phyloP scores from a whole-genome alignment of 495 filamentous ascomycete genomes.

The Daldinia bambusicola region DNA sequence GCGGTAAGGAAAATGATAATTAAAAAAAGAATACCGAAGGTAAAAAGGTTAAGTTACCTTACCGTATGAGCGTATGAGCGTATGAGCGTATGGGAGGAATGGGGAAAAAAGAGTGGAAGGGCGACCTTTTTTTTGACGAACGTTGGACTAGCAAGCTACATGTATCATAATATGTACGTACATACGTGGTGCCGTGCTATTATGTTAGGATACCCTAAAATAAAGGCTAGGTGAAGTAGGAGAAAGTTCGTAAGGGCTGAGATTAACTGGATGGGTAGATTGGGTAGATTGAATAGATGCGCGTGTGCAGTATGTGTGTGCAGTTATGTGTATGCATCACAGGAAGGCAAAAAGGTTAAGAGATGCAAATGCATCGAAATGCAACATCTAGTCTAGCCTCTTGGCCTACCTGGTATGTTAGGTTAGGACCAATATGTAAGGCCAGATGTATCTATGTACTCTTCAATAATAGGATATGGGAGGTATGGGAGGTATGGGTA shows the following conservation, averaged over 20 bases:
- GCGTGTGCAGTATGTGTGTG: constrained; percentile 4
- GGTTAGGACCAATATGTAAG: not conserved
- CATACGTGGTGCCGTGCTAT: constrained; percentile 14
- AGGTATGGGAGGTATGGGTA: not conserved
- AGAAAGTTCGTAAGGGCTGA: constrained; percentile 35
- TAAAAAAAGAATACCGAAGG: not conserved
- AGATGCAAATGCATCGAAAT: constrained; percentile 34
- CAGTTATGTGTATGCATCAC: constrained; percentile 23
- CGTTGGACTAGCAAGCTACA: constrained; percentile 19
- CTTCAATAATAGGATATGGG: not conserved
- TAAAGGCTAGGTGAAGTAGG: constrained; percentile 33
- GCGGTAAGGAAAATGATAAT: not conserved
- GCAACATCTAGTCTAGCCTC: constrained; percentile 10
- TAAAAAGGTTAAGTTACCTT: not conserved
- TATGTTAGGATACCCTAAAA: constrained; percentile 39
- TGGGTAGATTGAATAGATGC: constrained; percentile 26
- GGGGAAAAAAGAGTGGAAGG: constrained; percentile 8
- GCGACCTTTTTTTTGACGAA: constrained; percentile 11
- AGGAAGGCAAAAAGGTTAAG: constrained; percentile 12
- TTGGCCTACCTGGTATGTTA: not conserved
- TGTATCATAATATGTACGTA: constrained; percentile 7
- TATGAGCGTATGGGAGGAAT: not conserved
- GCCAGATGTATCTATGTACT: constrained; percentile 5
- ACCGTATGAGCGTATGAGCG: not conserved
- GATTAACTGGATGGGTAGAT: constrained; percentile 16